A percentile compares a stretch with the other conserved stretches of the same genome.
phyloP scores from a whole-genome alignment of 2,329 filamentous ascomycete genomes.

The Alternaria dauci region DNA sequence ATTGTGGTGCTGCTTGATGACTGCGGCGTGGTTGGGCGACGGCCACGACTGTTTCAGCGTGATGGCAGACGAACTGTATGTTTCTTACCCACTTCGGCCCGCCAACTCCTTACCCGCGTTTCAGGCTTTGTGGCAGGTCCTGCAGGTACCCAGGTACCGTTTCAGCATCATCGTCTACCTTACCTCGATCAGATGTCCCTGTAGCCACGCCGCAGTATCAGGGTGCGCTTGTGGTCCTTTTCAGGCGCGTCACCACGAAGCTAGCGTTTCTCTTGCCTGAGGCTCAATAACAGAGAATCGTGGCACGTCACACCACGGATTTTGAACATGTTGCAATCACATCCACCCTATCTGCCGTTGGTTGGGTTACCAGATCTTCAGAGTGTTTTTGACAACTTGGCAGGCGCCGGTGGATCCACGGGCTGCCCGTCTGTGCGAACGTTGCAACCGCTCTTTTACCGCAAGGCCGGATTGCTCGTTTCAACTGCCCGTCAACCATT shows the following conservation, averaged over 20 bases:
- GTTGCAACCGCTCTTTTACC: constrained; percentile 19
- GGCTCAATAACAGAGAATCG: background rate
- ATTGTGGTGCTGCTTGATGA: constrained; percentile 1
- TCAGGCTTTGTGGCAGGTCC: constrained; percentile 35
- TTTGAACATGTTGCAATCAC: background rate
- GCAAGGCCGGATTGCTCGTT: constrained; percentile 3
- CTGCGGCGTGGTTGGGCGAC: constrained; percentile 15
- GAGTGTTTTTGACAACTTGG: background rate
- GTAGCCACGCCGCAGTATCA: background rate
- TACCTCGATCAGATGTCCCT: background rate
- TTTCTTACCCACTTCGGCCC: constrained; percentile 14
- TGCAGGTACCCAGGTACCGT: constrained; percentile 42
- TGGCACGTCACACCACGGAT: background rate
- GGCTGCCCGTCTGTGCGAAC: constrained; percentile 29
- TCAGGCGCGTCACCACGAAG: background rate
- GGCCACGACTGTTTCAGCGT: constrained; percentile 33
- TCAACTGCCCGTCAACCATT: background rate
- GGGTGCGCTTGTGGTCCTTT: background rate
- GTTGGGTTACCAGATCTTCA: background rate
- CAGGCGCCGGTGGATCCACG: background rate
- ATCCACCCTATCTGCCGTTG: background rate
- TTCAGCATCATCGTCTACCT: constrained; percentile 31
- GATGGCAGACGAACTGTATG: constrained; percentile 12
- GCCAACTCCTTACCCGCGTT: constrained; percentile 29
- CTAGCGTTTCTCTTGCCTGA: background rate